Conservation (phyloP, 2,329 filamentous ascomycete species). For the Akanthomyces dipterigenus region DNA sequence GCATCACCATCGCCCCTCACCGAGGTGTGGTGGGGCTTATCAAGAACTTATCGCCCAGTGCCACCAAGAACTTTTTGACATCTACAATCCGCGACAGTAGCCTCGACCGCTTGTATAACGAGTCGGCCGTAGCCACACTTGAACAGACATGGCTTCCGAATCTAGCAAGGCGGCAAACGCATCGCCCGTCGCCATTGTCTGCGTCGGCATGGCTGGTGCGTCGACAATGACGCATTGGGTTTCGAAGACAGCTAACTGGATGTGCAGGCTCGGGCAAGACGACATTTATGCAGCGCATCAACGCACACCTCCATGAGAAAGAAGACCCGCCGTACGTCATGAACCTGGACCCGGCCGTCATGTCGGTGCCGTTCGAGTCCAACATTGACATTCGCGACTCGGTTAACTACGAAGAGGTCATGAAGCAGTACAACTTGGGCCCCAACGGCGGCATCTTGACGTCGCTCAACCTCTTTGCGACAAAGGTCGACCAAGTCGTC, state of each 20-base stretch:
- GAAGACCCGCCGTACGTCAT: conserved; percentile 85
- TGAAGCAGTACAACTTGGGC: conserved; percentile 97
- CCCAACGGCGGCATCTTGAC: conserved; percentile 97
- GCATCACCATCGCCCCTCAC: background rate
- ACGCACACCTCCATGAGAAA: conserved; percentile 79
- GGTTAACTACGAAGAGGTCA: conserved; percentile 99
- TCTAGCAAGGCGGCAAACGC: conserved; percentile 23
- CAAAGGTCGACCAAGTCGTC: conserved; percentile 95
- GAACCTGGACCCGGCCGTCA: conserved; percentile 92
- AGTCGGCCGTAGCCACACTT: background rate
- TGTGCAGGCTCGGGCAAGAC: conserved; percentile 82
- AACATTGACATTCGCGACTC: conserved; percentile 99
- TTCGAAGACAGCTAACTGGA: conserved; percentile 1
- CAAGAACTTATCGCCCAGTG: conserved; percentile 5
- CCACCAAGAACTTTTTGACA: conserved; percentile 5
- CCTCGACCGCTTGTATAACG: background rate
- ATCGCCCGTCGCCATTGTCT: conserved; percentile 72
- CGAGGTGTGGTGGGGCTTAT: background rate
- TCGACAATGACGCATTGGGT: background rate
- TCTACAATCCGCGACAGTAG: background rate
- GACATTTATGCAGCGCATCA: conserved; percentile 99
- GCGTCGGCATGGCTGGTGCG: conserved; percentile 90
- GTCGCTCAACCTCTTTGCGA: conserved; percentile 91
- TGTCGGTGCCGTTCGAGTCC: conserved; percentile 86
- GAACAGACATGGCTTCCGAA: conserved; percentile 27